phyloP scores from a whole-genome alignment of 2,329 filamentous ascomycete genomes.

The Thelonectria discophora region DNA sequence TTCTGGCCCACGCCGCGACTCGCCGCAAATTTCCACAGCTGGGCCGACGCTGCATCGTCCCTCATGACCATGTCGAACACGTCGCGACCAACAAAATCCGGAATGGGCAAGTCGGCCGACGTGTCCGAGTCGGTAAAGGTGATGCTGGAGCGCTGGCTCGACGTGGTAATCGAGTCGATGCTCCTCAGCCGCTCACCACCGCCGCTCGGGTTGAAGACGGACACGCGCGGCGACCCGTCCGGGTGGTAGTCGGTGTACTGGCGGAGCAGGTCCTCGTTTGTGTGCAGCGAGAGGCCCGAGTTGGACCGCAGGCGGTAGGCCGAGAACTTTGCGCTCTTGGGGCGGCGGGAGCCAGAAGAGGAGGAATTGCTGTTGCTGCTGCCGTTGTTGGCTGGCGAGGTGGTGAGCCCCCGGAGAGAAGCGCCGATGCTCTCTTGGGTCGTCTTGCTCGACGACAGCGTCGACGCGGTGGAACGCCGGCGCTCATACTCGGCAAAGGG shows the following conservation, averaged over 20 bases:
- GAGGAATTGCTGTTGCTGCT: slow-evolving; percentile 32
- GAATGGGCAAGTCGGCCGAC: slow-evolving; percentile 44
- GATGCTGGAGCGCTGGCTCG: slow-evolving; percentile 41
- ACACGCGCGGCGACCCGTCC: slow-evolving; percentile 48
- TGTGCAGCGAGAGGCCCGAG: slow-evolving; percentile 56
- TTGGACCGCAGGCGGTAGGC: slow-evolving; percentile 53
- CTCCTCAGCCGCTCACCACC: slow-evolving; percentile 39
- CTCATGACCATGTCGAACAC: slow-evolving; percentile 61
- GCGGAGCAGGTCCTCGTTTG: slow-evolving; percentile 54
- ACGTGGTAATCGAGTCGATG: slow-evolving; percentile 41
- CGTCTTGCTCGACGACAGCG: slow-evolving; percentile 28
- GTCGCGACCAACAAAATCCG: slow-evolving; percentile 60
- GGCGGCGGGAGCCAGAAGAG: slow-evolving; percentile 31
- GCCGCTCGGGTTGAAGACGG: slow-evolving; percentile 26
- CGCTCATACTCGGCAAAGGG: slow-evolving; percentile 41
- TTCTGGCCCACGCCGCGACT: slow-evolving; percentile 57
- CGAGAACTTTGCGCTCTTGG: slow-evolving; percentile 44
- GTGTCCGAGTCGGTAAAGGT: slow-evolving; percentile 41
- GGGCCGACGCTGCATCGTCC: slow-evolving; percentile 56
- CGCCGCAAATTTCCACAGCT: slow-evolving; percentile 60
- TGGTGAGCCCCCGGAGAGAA: slow-evolving; percentile 32
- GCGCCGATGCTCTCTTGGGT: slow-evolving; percentile 25
- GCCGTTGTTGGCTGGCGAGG: slow-evolving; percentile 25
- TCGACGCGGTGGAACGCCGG: slow-evolving; percentile 36
- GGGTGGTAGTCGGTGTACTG: slow-evolving; percentile 57